A percentile compares a stretch with the other conserved stretches of the same genome.
phyloP scores from a whole-genome alignment of 306 rosid genomes.

The Rosa persica region DNA sequence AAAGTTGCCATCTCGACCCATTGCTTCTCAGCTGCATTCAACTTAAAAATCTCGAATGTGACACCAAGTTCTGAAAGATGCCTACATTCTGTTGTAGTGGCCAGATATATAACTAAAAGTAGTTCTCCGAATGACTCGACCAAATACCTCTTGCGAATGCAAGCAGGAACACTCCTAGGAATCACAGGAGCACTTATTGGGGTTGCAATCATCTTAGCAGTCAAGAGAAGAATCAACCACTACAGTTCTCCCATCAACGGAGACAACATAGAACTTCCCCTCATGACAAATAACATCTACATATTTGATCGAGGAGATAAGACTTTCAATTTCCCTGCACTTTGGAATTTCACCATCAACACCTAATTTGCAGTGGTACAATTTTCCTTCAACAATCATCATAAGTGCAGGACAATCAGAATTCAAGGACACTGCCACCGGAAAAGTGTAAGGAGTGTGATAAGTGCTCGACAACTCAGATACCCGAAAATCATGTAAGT shows the following conservation, averaged over 20 bases:
- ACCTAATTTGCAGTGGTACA: slow-evolving; percentile 5
- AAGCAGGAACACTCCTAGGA: not conserved
- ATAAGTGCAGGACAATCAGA: not conserved
- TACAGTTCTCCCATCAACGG: not conserved
- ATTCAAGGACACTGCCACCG: slow-evolving; percentile 18
- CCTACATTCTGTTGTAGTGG: not conserved
- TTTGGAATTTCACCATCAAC: not conserved
- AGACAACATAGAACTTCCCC: not conserved
- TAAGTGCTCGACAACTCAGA: slow-evolving; percentile 16
- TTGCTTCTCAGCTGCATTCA: not conserved
- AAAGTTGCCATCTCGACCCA: not conserved
- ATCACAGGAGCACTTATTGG: not conserved
- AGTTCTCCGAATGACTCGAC: not conserved
- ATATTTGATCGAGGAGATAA: not conserved
- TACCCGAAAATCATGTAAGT: slow-evolving; percentile 20
- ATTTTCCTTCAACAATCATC: not conserved
- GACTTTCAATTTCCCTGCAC: not conserved
- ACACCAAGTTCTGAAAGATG: not conserved
- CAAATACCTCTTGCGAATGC: not conserved
- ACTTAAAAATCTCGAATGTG: slow-evolving; percentile 4
- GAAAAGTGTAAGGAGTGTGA: not conserved
- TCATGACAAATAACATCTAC: slow-evolving; percentile 1
- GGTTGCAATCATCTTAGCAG: not conserved
- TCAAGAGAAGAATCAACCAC: slow-evolving; percentile 8
- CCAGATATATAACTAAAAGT: not conserved